Conservation (phyloP, 148 eudicot genomes). For the Drosera capensis region DNA sequence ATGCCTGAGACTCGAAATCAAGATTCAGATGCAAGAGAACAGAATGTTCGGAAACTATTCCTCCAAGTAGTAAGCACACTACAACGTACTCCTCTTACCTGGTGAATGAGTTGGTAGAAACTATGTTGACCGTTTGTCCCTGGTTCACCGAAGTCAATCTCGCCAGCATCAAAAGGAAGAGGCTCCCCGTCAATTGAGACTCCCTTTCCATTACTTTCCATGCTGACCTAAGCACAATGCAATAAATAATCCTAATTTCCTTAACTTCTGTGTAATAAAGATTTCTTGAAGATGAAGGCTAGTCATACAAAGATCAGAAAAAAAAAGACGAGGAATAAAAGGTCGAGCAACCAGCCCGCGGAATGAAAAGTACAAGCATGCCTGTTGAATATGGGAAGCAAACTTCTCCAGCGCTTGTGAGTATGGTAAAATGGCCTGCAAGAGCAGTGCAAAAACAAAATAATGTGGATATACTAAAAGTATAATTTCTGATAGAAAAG, state of each 20-base stretch:
- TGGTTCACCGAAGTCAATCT: constrained; percentile 98
- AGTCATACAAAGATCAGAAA: background rate
- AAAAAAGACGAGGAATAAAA: background rate
- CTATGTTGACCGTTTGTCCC: constrained; percentile 99
- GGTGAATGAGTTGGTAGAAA: constrained; percentile 97
- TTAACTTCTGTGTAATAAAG: no score
- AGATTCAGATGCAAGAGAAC: no score
- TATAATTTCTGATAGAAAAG: background rate
- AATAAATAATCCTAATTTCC: no score
- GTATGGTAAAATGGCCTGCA: constrained; percentile 91
- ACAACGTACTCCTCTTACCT: constrained; percentile 61
- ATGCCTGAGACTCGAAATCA: no score
- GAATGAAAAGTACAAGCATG: constrained; percentile 6
- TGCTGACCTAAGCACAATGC: constrained; percentile 53
- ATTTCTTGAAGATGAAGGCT: background rate
- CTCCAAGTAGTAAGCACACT: no score
- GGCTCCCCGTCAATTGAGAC: constrained; percentile 80
- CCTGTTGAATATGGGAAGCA: constrained; percentile 99
- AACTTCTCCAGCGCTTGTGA: constrained; percentile 92
- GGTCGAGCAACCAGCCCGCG: background rate
- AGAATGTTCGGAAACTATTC: no score
- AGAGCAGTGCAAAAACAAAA: constrained; percentile 2
- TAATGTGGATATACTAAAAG: background rate
- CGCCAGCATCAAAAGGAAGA: constrained; percentile 85
- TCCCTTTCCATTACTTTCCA: constrained; percentile 99